Percentiles rank a stretch among this genome's conserved stretches.
Evolutionary conservation across 108 stramenopile species (phyloP).

Genomic region (Pseudonitzschia multistriata): DNA sequence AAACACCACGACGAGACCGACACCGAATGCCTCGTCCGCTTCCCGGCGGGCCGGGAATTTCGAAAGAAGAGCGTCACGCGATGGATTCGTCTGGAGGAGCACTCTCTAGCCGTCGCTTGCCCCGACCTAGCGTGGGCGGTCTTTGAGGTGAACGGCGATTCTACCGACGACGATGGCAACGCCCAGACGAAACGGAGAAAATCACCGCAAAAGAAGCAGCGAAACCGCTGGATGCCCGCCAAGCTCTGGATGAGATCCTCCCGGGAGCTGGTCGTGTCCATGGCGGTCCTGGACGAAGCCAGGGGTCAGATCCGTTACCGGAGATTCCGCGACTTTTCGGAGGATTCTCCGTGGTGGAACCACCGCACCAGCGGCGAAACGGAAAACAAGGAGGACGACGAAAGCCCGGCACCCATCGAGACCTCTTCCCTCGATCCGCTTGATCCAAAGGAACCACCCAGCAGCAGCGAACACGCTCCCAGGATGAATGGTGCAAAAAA

Average conservation of each 20-base stretch:
- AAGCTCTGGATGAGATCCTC: slow-evolving; percentile 56
- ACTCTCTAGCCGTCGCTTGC: slow-evolving; percentile 58
- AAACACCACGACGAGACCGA: too few relatives aligned
- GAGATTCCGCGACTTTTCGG: slow-evolving; percentile 7
- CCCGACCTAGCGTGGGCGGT: slow-evolving; percentile 40
- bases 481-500: not conserved
- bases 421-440: too few relatives aligned
- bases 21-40: slow-evolving; percentile 69
- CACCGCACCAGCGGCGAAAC: not conserved
- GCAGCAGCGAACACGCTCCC: not conserved
- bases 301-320: slow-evolving; percentile 42
- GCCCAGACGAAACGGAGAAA: not conserved
- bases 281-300: slow-evolving; percentile 28
- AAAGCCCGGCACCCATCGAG: slow-evolving; percentile 8
- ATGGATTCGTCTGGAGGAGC: slow-evolving; percentile 82
- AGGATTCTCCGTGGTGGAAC: not conserved
- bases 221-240: slow-evolving; percentile 52
- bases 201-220: not conserved
- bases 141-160: not conserved
- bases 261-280: slow-evolving; percentile 59
- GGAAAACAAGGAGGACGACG: slow-evolving; percentile 19
- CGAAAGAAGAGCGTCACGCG: slow-evolving; percentile 55
- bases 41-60: slow-evolving; percentile 52
- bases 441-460: slow-evolving; percentile 19
- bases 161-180: not conserved